These are phyloP conservation scores for Macrocybe gigantea DNA, from an alignment of 768 basidiomycete species.

Conservation along the genomic window DNA sequence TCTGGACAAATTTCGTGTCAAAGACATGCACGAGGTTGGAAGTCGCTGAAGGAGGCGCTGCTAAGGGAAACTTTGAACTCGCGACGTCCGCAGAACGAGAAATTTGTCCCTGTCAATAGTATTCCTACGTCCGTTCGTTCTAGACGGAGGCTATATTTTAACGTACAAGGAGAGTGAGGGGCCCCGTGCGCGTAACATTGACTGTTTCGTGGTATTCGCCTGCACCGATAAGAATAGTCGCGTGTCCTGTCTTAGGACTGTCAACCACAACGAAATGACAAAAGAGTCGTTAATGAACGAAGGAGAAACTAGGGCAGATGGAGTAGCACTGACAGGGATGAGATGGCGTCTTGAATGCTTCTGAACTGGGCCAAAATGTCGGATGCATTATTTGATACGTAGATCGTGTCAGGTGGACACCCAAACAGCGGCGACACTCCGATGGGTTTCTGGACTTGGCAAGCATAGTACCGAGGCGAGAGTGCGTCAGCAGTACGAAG, in stretches of 20 bases:
- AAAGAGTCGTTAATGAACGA: not conserved
- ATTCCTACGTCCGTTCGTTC: slow-evolving; percentile 1
- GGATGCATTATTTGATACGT: slow-evolving; percentile 41
- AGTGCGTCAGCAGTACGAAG: slow-evolving; percentile 19
- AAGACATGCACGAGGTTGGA: slow-evolving; percentile 53
- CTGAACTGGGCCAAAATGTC: slow-evolving; percentile 41
- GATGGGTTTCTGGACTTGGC: slow-evolving; percentile 45
- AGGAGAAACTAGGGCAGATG: not conserved
- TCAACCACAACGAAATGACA: not conserved
- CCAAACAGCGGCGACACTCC: slow-evolving; percentile 38
- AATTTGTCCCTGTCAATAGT: slow-evolving; percentile 42
- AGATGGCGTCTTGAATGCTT: slow-evolving; percentile 49
- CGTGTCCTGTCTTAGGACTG: slow-evolving; percentile 35
- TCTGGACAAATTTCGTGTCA: slow-evolving; percentile 36
- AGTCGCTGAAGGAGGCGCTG: slow-evolving; percentile 41
- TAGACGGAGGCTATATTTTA: not conserved
- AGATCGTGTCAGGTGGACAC: slow-evolving; percentile 55
- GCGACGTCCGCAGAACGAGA: slow-evolving; percentile 24
- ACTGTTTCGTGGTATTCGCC: slow-evolving; percentile 59
- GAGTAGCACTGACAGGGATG: slow-evolving; percentile 41
- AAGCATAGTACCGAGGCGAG: slow-evolving; percentile 40
- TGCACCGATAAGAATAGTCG: slow-evolving; percentile 47
- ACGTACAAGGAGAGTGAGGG: slow-evolving; percentile 51
- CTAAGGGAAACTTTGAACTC: slow-evolving; percentile 22
- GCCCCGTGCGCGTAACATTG: slow-evolving; percentile 47